A percentile compares a stretch with the other conserved stretches of the same genome.
Conservation (phyloP, 768 basidiomycete genomes). For the Postia placenta region DNA sequence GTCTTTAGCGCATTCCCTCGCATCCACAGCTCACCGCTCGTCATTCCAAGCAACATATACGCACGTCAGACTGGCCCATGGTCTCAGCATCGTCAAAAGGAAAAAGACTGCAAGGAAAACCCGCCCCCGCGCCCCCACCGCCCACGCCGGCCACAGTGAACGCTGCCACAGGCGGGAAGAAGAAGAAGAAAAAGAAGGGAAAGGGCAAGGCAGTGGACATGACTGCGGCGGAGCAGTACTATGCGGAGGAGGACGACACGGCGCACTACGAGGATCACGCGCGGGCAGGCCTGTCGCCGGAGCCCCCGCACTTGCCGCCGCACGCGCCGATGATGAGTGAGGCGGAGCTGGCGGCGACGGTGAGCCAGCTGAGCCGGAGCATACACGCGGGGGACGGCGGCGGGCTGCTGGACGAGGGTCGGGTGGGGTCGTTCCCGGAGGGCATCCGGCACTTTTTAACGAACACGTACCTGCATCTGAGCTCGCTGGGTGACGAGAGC, state of each 20-base stretch:
- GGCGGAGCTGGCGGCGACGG: conserved; percentile 54
- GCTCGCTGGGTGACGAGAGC: conserved; percentile 27
- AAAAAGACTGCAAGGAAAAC: no score
- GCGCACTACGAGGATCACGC: no score
- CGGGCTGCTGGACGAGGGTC: conserved; percentile 48
- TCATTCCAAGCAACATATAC: no score
- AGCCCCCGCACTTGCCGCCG: conserved; percentile 9
- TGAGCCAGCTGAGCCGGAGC: conserved; percentile 55
- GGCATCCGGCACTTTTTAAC: conserved; percentile 67
- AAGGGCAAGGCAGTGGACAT: conserved; percentile 29
- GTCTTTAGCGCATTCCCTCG: no score
- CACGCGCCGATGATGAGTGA: conserved; percentile 31
- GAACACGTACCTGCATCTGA: conserved; percentile 26
- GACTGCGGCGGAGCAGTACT: conserved; percentile 3
- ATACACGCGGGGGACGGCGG: conserved; percentile 37
- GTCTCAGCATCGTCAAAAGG: no score
- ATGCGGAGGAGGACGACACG: conserved; percentile 22
- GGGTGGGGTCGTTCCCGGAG: conserved; percentile 64
- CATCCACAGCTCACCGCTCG: no score
- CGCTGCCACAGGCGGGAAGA: conserved; percentile 25
- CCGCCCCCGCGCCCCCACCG: not conserved
- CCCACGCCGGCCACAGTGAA: not conserved
- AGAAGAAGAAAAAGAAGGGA: conserved; percentile 41
- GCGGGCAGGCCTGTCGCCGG: no score
- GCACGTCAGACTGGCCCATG: no score